Base-by-base conservation (phyloP, 1,284 basidiomycete species). In the Boletus semigastroideus region DNA sequence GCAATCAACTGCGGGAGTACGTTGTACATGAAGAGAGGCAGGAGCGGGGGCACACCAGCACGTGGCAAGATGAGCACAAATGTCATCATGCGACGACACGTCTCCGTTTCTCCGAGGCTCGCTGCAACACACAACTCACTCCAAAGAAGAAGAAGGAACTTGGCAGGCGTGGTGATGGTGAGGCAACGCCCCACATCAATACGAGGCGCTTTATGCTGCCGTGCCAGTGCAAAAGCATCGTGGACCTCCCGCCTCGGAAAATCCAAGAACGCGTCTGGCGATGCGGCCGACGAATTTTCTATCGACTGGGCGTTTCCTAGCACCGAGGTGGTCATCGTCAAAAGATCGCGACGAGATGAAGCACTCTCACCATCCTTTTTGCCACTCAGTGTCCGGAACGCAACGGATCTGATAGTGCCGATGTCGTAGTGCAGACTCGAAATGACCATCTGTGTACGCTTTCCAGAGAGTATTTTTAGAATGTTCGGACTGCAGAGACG, bases 11-110 rank as follows among this genome's bases (percentile, higher is more conserved):
- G 73, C 8, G 87, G 88, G 11, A 87, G 64, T 14, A 86, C 66
- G 45, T 78, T 71, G 65, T 87, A 81, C 52, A 89, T 62, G 67
- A 90, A 91, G 34, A 88, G 76, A 1, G 87, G 87, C 22, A 91
- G 72, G 11, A 91, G 74, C 1, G 86, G 86, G 6, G 84, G 82
- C 1, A 74, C 72, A 42, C 69, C 71, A 16, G 76, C 63, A 27
- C 77, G 79, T 43, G 84, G 85, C 57, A 74, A 79, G 33, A 80
- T 78, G 34, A 91, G 73, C 34, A 83, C 77, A 64, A 83, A 86
- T 0, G 83, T 82, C 34, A 81, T 80, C 33, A 90, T 68, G 40
- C 85, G 77, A 48, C 80, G 74, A 63, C 77, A 80, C 20, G 73
- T 73, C 57, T 87, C 86, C 39, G 79, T 73, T 50, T 83, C 80